phyloP scores from a whole-genome alignment of 2,329 filamentous ascomycete genomes.

The Alternaria incomplexa region DNA sequence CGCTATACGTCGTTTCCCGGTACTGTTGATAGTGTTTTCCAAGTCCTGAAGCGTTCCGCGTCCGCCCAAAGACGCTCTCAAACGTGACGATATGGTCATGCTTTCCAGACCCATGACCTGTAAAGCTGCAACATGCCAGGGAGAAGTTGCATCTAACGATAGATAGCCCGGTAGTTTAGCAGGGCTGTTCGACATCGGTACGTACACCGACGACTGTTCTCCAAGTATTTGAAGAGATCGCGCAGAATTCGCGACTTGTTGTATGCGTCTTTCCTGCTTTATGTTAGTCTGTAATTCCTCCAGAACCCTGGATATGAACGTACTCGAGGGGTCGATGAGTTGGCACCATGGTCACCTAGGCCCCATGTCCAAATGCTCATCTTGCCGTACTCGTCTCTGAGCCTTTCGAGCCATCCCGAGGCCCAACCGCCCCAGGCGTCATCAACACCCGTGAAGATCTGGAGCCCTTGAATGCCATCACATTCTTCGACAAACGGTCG shows the following conservation, averaged over 20 bases:
- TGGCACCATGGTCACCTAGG: constrained; percentile 64
- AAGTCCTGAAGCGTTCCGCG: constrained; percentile 66
- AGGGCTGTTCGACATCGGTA: constrained; percentile 72
- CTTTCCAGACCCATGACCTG: constrained; percentile 79
- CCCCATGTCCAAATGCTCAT: constrained; percentile 87
- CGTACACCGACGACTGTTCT: constrained; percentile 74
- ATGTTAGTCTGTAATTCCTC: constrained; percentile 14
- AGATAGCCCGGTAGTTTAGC: constrained; percentile 63
- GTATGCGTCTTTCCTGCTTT: constrained; percentile 64
- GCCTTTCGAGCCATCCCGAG: constrained; percentile 61
- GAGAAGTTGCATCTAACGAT: constrained; percentile 65
- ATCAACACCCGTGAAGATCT: constrained; percentile 63
- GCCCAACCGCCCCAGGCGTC: constrained; percentile 59
- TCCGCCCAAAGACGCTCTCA: constrained; percentile 56
- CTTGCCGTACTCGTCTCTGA: constrained; percentile 92
- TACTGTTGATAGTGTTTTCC: constrained; percentile 71
- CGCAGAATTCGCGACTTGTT: constrained; percentile 75
- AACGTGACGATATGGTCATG: constrained; percentile 75
- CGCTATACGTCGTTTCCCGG: constrained; percentile 80
- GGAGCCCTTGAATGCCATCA: constrained; percentile 87
- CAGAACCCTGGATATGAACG: constrained; percentile 26
- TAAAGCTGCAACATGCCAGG: constrained; percentile 82
- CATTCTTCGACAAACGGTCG: constrained; percentile 90
- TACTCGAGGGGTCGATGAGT: constrained; percentile 48
- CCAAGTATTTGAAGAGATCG: constrained; percentile 72